phyloP scores from a whole-genome alignment of 129 eudicot species.

The Flaveria robusta region DNA sequence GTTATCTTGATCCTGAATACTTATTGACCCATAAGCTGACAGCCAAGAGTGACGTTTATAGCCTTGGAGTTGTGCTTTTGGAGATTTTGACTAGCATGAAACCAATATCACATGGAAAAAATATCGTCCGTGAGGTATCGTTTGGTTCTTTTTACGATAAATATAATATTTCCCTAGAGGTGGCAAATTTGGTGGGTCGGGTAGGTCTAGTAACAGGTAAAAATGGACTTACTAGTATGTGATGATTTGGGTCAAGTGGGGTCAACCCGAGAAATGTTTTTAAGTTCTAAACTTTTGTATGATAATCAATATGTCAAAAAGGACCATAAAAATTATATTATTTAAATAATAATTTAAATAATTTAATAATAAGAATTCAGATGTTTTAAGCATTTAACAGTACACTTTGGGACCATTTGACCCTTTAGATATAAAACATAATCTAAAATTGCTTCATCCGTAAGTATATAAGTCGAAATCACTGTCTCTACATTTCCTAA shows the following conservation, averaged over 20 bases:
- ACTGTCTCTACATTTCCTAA: background rate
- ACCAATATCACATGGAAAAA: constrained; percentile 70
- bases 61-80: constrained; percentile 86
- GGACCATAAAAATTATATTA: background rate
- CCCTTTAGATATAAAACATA: background rate
- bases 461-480: background rate
- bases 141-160: background rate
- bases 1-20: constrained; percentile 91
- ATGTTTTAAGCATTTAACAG: background rate
- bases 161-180: background rate
- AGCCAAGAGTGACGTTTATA: constrained; percentile 83
- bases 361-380: background rate
- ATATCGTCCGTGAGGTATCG: constrained; percentile 77
- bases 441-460: background rate
- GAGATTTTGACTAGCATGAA: constrained; percentile 82
- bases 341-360: background rate
- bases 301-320: background rate
- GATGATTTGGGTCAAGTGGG: background rate
- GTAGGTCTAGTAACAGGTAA: background rate
- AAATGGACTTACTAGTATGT: background rate
- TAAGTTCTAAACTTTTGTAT: background rate
- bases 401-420: background rate
- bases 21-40: constrained; percentile 70
- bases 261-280: background rate
- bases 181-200: background rate